Evolutionary conservation across 2,329 filamentous ascomycete species (phyloP), one percentile per base, ranked within the genome.

Genomic region (Fusarium nematophilum): DNA sequence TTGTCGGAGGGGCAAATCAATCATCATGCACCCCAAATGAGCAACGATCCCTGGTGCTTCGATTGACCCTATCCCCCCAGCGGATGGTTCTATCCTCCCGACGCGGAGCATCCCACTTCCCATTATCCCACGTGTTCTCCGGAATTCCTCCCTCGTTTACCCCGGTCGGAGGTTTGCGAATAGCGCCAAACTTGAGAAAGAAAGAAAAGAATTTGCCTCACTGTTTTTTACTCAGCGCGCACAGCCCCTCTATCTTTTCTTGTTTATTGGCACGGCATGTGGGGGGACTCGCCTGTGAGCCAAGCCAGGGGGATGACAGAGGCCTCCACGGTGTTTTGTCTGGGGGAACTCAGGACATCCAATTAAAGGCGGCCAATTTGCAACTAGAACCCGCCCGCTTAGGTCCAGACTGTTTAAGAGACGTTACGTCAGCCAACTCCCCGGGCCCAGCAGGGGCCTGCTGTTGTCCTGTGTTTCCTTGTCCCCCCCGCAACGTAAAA

Each of bases 41-140:
- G 14, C 26, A 38, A 46, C 13, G 34, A 48, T 33, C 26, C 38
- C 30, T 3, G 14, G 23, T 49, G 49, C 37, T 39, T 53, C 44
- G 34, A 26, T 39, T 31, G 30, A n/a, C 44, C 18, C 14, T 8
- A n/a, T 30, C 26, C 23, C 31, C 46, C 39, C 43, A 47, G 43
- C 44, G 50, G 59, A 44, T 30, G 30, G 50, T 39, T 52, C 43
- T 25, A 31, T 53, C 40, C 39, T 46, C 45, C 54, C 58, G 58
- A 50, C 9, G 33, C 46, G 42, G 55, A 26, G 15, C 47, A 64
- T 58, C 36, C 29, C 29, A 38, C 38, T 21, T 17, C 37, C 30
- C 25, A 21, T 21, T 25, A 45, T 56, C 51, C 49, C 62, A 64
- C 57, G 30, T 47, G 40, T 27, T 36, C 11, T 21, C 46, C 44